Evolutionary conservation across 805 yeast genomes (phyloP), one percentile per base, ranked within the genome.

Genomic region (Lachancea waltii): DNA sequence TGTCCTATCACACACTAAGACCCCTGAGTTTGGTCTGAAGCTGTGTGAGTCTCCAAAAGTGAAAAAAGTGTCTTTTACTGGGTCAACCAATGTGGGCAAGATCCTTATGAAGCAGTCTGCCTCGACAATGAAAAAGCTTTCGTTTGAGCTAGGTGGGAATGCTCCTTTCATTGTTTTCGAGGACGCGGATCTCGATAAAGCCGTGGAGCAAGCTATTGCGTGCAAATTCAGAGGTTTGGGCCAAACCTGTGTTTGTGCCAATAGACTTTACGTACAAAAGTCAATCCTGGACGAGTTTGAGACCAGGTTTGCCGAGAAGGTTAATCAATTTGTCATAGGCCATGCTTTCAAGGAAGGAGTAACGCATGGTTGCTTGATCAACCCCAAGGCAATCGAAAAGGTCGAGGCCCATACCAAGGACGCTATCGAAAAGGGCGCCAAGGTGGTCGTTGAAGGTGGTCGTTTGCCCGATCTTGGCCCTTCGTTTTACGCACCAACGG

Each of bases 91-190:
- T 13, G 80, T 76, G 16, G 84, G 83, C 16, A 75, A 75, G 52
- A 60, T 76, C 33, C 56, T 78, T 45, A 75, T 76, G 78, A 59
- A 67, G 38, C 81, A 75, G 47, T 67, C 75, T 6, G 63, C 83
- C 1, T 63, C 70, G 9, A 73, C 81, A 3, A 58, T 78, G 54
- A 78, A 78, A 55, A 77, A 77, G 50, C 55, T 78, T 36, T 73
- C 81, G 0, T 63, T 78, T 56, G 85, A 78, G 57, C 59, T 77
- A 45, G 85, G 85, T 36, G 84, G 85, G 15, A 79, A 77, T 56
- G 81, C 82, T 7, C 82, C 84, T 20, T 66, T 76, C 20, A 68
- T 78, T 37, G 75, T 77, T 3, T 77, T 78, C 50, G 70, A 71
- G 21, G 83, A 78, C 52, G 79, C 79, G 7, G 73, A 74, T 45